Conservation (phyloP, 371 early-diverging fungal genomes). For the Saksenaea vasiformis region DNA sequence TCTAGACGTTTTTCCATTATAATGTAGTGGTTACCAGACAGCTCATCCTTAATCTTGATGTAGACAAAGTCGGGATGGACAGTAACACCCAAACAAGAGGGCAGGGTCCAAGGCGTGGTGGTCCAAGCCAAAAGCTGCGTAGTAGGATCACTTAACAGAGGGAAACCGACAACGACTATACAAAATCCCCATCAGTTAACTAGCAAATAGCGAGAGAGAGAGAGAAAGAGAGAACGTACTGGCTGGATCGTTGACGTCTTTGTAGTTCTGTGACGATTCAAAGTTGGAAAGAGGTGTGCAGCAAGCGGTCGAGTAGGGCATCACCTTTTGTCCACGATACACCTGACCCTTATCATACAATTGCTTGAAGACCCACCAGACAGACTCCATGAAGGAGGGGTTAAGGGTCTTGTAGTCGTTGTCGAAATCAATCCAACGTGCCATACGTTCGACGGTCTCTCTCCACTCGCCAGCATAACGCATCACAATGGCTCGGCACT, state of each 20-base stretch:
- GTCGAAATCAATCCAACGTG: conserved; percentile 99
- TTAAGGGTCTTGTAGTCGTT: conserved; percentile 99
- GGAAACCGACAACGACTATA: conserved; percentile 93
- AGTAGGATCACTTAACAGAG: conserved; percentile 79
- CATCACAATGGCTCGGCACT: conserved; percentile 99
- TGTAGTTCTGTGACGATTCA: conserved; percentile 99
- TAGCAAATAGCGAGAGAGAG: neutral
- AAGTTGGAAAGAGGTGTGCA: conserved; percentile 99
- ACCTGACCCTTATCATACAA: conserved; percentile 96
- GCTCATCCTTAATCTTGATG: conserved; percentile 87
- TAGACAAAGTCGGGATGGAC: conserved; percentile 96
- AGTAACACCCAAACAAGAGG: conserved; percentile 95
- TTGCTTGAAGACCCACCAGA: conserved; percentile 99
- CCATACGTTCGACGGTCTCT: conserved; percentile 95
- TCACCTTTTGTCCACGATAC: conserved; percentile 97
- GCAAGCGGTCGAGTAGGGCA: conserved; percentile 99
- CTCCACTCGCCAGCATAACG: conserved; percentile 98
- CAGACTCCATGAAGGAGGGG: conserved; percentile 96
- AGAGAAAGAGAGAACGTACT: conserved; percentile 41
- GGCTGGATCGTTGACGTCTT: conserved; percentile 98
- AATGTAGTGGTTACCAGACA: conserved; percentile 83
- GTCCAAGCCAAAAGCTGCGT: conserved; percentile 98
- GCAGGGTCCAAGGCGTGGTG: conserved; percentile 99
- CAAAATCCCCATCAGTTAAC: neutral
- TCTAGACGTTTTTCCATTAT: conserved; percentile 85